These are phyloP conservation scores for Phytophthora nicotianae DNA, from an alignment of 352 stramenopile species.

Conservation along the genomic window DNA sequence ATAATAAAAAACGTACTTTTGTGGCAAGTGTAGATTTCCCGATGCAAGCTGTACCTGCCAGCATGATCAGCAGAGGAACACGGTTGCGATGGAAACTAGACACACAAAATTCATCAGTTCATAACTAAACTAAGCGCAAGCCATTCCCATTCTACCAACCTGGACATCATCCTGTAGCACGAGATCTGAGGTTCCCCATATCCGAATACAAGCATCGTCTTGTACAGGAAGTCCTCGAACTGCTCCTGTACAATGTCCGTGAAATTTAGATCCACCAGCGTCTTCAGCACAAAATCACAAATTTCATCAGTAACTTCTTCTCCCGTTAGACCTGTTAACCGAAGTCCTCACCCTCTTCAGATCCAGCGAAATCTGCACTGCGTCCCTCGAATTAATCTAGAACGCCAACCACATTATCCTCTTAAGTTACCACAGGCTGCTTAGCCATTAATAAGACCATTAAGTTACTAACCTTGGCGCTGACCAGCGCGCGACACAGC, in stretches of 20 bases:
- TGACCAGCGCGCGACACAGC: conserved; percentile 82
- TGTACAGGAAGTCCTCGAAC: conserved; percentile 92
- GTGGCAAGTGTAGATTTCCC: conserved; percentile 88
- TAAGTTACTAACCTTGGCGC: conserved; percentile 65
- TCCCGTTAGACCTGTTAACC: background rate
- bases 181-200: conserved; percentile 86
- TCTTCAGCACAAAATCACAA: conserved; percentile 43
- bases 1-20: conserved; percentile 50
- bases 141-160: conserved; percentile 18
- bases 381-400: conserved; percentile 85
- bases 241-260: conserved; percentile 89
- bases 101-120: background rate
- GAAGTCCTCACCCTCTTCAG: conserved; percentile 71
- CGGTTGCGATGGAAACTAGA: conserved; percentile 83
- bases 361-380: conserved; percentile 88
- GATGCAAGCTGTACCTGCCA: conserved; percentile 82
- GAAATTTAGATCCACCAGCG: conserved; percentile 83
- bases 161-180: conserved; percentile 90
- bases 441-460: background rate
- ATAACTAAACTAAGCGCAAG: background rate
- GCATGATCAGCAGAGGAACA: conserved; percentile 83
- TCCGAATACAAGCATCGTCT: conserved; percentile 90
- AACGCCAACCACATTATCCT: background rate
- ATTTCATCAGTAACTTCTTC: background rate
- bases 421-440: background rate